Conservation (phyloP, 257 asterid genomes). For the Salvia hispanica region DNA sequence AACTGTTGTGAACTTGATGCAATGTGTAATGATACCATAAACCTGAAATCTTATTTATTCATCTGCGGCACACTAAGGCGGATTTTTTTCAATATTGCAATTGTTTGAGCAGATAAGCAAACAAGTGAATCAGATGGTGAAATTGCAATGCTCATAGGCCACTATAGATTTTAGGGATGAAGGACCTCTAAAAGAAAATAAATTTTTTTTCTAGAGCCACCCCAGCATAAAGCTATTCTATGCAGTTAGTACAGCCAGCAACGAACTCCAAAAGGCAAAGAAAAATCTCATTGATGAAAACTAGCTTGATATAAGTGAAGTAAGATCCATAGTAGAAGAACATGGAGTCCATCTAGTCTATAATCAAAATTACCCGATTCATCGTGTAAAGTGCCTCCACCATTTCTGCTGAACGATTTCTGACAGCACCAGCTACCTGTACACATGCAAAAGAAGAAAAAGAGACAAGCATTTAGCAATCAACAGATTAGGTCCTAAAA, state of each 20-base stretch:
- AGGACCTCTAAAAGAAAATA: background rate
- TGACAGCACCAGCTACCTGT: conserved; percentile 74
- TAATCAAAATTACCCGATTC: conserved; percentile 46
- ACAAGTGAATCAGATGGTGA: conserved; percentile 7
- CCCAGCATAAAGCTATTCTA: conserved; percentile 5
- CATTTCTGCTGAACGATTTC: conserved; percentile 72
- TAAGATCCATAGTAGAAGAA: conserved; percentile 18
- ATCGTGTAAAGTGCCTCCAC: conserved; percentile 80
- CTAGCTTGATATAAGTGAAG: conserved; percentile 23
- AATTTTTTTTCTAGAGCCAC: background rate
- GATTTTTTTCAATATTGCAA: conserved; percentile 24
- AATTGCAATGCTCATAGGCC: background rate
- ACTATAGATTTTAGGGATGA: conserved; percentile 3
- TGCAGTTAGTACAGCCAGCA: conserved; percentile 6
- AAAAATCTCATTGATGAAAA: background rate
- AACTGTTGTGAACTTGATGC: conserved; percentile 18
- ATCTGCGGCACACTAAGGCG: conserved; percentile 21
- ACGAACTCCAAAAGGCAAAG: background rate
- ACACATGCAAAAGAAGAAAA: conserved; percentile 28
- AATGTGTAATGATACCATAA: conserved; percentile 12
- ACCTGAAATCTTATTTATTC: conserved; percentile 8
- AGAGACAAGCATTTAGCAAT: conserved; percentile 25
- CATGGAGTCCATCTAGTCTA: background rate
- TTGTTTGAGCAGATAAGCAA: conserved; percentile 16
- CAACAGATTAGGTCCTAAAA: background rate